phyloP scores from a whole-genome alignment of 179 eudicot genomes.

The Spinacia oleracea region DNA sequence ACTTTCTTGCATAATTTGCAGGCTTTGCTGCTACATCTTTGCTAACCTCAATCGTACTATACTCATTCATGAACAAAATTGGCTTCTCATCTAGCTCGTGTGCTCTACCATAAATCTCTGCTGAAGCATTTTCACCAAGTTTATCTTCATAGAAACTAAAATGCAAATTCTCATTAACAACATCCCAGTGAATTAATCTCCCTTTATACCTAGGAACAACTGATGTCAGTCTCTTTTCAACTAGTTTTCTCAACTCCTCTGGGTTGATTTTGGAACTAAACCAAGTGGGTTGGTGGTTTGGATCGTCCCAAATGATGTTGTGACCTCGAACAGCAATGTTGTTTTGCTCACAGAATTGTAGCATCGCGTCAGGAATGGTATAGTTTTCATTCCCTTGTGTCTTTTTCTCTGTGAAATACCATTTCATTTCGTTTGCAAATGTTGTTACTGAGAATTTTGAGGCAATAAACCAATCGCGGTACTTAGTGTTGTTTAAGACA shows the following conservation, averaged over 20 bases:
- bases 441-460: constrained; percentile 59
- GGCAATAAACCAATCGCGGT: constrained; percentile 60
- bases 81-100: constrained; percentile 39
- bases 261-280: constrained; percentile 31
- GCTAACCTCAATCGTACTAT: constrained; percentile 54
- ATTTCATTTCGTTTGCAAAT: constrained; percentile 78
- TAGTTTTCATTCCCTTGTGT: constrained; percentile 50
- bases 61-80: constrained; percentile 63
- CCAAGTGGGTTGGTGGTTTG: constrained; percentile 50
- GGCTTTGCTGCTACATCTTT: constrained; percentile 44
- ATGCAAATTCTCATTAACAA: constrained; percentile 64
- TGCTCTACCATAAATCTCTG: constrained; percentile 26
- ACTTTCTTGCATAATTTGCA: constrained; percentile 43
- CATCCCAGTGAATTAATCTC: constrained; percentile 67
- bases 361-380: constrained; percentile 55
- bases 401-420: constrained; percentile 53
- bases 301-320: constrained; percentile 71
- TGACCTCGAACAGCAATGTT: constrained; percentile 62
- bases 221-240: constrained; percentile 37
- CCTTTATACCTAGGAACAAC: constrained; percentile 50
- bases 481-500: constrained; percentile 46
- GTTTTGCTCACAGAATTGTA: constrained; percentile 43
- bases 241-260: constrained; percentile 32
- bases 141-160: constrained; percentile 47
- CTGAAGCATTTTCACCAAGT: constrained; percentile 50